Evolutionary conservation across 306 rosid genomes (phyloP), one percentile per base, ranked within the genome.

Genomic region (Erythrophleum fordii): DNA sequence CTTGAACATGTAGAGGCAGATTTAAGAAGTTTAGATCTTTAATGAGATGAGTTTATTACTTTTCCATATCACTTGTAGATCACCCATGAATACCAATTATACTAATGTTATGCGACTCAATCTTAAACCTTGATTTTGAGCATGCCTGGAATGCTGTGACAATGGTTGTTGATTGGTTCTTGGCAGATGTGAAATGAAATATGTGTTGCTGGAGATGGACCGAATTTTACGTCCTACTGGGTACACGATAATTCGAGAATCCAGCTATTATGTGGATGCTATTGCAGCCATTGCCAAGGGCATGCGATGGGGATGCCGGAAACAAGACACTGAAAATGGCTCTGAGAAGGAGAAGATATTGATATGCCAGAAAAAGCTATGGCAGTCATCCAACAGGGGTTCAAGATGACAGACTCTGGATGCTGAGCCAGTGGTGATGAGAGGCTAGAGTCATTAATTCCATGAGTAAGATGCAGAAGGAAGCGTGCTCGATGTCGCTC

Each of bases 161-260:
- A 51, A 55, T 66, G 9, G 31, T 28, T 18, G 8, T 29, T 61
- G 42, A 16, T 75, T 75, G 55, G 13, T 71, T 52, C 64, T 72
- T 79, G 67, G 74, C 91, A 96, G 99, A 76, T 96, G 99, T 78
- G 98, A 93, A 31, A 92, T 93, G 98, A 93, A 96, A 86, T 88
- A 77, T 71, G 91, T 93, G 82, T 83, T 96, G 73, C 77, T 96
- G 82, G 99, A 96, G 85, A 96, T 96, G 99, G 99, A 96, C 89
- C 81, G 99, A 55, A 88, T 96, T 71, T 81, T 96, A 37, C 86
- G 99, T 35, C 98, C 99, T 11, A 86, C 76, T 2, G 98, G 98
- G 14, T 85, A 89, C 11, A 92, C 88, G 12, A 83, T 96, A 58
- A 86, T 96, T 42, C 84, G 99, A 46, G 99, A 96, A 80, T 88